Percentiles rank a stretch among this genome's conserved stretches.
Conservation (phyloP, 2,329 filamentous ascomycete species). For the Blumeria hordei region DNA sequence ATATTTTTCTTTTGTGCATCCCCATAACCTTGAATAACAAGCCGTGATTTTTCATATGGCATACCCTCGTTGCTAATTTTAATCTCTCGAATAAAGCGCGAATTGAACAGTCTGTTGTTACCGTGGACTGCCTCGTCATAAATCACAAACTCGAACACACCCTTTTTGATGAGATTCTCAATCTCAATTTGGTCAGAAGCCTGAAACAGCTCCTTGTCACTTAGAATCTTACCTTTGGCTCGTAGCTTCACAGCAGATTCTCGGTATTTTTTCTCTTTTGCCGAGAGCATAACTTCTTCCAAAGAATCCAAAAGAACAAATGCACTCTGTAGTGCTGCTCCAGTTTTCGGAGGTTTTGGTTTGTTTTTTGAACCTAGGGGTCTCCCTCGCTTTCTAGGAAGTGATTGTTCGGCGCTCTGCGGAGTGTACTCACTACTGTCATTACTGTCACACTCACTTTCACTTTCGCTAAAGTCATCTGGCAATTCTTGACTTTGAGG, state of each 20-base stretch:
- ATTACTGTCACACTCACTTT: no score
- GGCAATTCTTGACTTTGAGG: no score
- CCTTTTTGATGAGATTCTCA: background rate
- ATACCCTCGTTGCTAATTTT: background rate
- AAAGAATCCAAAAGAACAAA: background rate
- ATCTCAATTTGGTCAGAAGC: background rate
- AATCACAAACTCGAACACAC: background rate
- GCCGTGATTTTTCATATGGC: background rate
- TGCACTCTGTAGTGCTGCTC: background rate
- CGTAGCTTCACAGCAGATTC: background rate
- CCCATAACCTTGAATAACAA: no score
- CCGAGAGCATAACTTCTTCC: background rate
- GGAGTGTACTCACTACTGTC: no score
- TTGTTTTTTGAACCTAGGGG: no score
- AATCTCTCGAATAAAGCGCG: background rate
- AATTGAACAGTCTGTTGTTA: background rate
- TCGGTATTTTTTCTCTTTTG: background rate
- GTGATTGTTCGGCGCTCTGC: no score
- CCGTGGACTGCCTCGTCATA: background rate
- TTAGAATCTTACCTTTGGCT: background rate
- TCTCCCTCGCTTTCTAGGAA: no score
- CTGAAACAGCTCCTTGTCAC: background rate
- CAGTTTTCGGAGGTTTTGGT: no score
- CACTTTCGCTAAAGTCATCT: no score
- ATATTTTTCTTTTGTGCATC: no score